Evolutionary conservation across 176 grass and related monocot species (phyloP).

Genomic region (Juncus effusus): DNA sequence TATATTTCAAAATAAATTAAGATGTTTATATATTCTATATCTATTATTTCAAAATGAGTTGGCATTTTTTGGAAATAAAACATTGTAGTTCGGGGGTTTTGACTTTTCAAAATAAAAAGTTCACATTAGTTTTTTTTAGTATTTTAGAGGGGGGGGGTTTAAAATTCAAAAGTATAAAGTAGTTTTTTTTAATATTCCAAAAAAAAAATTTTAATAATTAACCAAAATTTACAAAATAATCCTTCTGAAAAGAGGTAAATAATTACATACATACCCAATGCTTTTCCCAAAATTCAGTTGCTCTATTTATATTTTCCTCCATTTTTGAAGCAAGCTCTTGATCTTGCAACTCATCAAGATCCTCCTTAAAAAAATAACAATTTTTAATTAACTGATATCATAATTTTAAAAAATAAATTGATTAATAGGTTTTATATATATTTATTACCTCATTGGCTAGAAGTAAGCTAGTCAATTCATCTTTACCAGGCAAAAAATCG

Average conservation of each 20-base stretch:
- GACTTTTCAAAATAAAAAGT: too few relatives aligned
- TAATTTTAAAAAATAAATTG: not conserved
- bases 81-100: too few relatives aligned
- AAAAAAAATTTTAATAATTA: too few relatives aligned
- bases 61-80: too few relatives aligned
- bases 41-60: too few relatives aligned
- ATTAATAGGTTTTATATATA: constrained; percentile 19
- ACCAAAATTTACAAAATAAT: too few relatives aligned
- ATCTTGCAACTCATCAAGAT: constrained; percentile 87
- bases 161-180: too few relatives aligned
- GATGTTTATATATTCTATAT: too few relatives aligned
- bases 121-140: too few relatives aligned
- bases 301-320: constrained; percentile 47
- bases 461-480: constrained; percentile 94
- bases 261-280: constrained; percentile 64
- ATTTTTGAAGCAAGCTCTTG: constrained; percentile 62
- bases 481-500: constrained; percentile 81
- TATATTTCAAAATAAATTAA: too few relatives aligned
- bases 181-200: too few relatives aligned
- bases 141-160: too few relatives aligned
- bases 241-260: constrained; percentile 21
- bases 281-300: constrained; percentile 95
- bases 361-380: constrained; percentile 44
- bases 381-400: not conserved
- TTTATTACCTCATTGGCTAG: constrained; percentile 66